phyloP scores from a whole-genome alignment of 192 early-diverging fungal genomes.

The Chytriomyces sp. region DNA sequence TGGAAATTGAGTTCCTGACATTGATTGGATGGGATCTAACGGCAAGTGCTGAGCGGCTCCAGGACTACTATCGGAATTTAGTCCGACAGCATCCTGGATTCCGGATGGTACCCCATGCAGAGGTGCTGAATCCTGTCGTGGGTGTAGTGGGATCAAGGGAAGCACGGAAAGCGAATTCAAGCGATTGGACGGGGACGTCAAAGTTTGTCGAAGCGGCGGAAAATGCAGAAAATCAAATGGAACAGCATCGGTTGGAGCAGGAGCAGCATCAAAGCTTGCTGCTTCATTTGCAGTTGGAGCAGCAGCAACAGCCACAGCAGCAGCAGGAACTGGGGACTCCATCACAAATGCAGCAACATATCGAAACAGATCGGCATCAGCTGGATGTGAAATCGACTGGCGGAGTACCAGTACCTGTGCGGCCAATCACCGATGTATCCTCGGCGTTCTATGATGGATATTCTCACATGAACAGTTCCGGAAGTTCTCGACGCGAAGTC shows the following conservation, averaged over 20 bases:
- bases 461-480: not conserved
- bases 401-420: not conserved
- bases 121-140: not conserved
- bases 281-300: not conserved
- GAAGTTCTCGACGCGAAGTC: not conserved
- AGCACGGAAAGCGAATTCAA: not conserved
- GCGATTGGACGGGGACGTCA: conserved; percentile 31
- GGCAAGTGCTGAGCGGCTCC: conserved; percentile 76
- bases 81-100: conserved; percentile 69
- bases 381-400: not conserved
- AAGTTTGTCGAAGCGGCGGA: conserved; percentile 26
- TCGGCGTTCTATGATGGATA: not conserved
- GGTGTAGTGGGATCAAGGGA: not conserved
- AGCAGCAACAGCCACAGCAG: not conserved
- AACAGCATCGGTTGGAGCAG: conserved; percentile 14
- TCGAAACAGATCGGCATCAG: not conserved
- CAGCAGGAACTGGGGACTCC: not conserved
- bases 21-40: conserved; percentile 92
- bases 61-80: conserved; percentile 91
- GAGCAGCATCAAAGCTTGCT: not conserved
- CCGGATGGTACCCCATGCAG: conserved; percentile 39
- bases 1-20: conserved; percentile 81
- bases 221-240: not conserved
- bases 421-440: not conserved
- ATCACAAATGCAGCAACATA: no score